Percentiles rank a stretch among this genome's conserved stretches.
phyloP scores from a whole-genome alignment of 306 rosid species.

The Citrullus mucosospermus region DNA sequence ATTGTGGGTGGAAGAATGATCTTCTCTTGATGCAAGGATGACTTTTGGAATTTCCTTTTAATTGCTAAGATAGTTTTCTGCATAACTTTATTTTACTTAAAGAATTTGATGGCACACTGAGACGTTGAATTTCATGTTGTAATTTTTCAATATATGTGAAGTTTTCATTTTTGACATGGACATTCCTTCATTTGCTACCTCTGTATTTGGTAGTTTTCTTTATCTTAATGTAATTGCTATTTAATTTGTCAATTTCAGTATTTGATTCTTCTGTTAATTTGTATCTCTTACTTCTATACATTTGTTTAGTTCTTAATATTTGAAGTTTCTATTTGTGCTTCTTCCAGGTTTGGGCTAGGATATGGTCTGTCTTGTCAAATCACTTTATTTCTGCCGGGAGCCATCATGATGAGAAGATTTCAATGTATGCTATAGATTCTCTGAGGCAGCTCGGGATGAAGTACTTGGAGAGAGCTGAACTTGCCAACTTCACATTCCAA shows the following conservation, averaged over 20 bases:
- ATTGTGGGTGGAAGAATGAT: background rate
- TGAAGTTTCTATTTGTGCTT: conserved; percentile 13
- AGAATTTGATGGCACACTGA: background rate
- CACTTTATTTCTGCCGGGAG: conserved; percentile 97
- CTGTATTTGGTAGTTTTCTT: background rate
- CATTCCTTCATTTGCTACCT: conserved; percentile 8
- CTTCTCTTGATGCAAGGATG: background rate
- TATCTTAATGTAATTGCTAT: background rate
- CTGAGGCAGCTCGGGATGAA: conserved; percentile 93
- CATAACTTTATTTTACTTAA: background rate
- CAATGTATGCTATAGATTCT: conserved; percentile 97
- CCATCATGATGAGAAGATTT: conserved; percentile 91
- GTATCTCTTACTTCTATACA: background rate
- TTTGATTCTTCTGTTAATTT: background rate
- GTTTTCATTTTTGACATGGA: background rate
- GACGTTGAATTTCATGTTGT: background rate
- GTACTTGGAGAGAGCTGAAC: conserved; percentile 95
- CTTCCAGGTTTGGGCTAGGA: conserved; percentile 98
- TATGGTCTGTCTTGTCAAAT: conserved; percentile 93
- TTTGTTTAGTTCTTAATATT: background rate
- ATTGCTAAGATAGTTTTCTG: background rate
- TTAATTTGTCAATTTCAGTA: background rate
- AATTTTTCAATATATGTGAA: background rate
- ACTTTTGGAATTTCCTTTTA: background rate
- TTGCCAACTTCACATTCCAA: conserved; percentile 93